Base-by-base conservation (phyloP, 2,329 filamentous ascomycete species). In the Pseudogymnoascus sp. region DNA sequence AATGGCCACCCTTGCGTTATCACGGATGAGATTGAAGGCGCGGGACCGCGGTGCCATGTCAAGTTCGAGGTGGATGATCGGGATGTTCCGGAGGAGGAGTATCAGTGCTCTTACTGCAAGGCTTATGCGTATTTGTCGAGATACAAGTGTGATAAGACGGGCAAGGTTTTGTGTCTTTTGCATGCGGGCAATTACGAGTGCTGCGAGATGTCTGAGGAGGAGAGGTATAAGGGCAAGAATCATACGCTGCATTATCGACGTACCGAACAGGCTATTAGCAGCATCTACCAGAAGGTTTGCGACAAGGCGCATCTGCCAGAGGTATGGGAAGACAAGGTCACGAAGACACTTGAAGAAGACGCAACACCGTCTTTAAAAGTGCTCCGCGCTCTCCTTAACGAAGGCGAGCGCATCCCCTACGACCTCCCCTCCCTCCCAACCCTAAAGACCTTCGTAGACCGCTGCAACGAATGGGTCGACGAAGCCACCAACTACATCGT, bases 391-490 rank as follows among this genome's bases (percentile, higher is more conserved):
- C 81, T 99, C 63, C 81, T 97, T 65, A 88, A 88, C 73, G 95
- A 99, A 80, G 95, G 95, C 75, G 95, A 99, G 78, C 93, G 91
- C 76, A 97, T 99, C 72, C 92, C 93, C 64, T 96, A 90, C 80
- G 88, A 91, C 64, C 83, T 99, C 66, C 86, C 87, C 68, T 93
- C 91, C 67, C 83, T 99, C 67, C 83, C 89, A 70, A 85, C 90
- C 70, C 82, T 99, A 69, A 89, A 87, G 76, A 85, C 88, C 68
- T 99, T 96, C 78, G 95, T 99, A 74, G 92, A 96, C 70, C 88
- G 91, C 71, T 97, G 95, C 79, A 96, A 96, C 75, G 92, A 96
- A 73, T 97, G 96, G 90, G 91, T 97, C 67, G 95, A 97, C 71
- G 93, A 97, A 77, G 95, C 95, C 68, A 95, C 91, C 71, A 93